phyloP scores from a whole-genome alignment of 2,329 filamentous ascomycete species.

The Talaromyces sp. region DNA sequence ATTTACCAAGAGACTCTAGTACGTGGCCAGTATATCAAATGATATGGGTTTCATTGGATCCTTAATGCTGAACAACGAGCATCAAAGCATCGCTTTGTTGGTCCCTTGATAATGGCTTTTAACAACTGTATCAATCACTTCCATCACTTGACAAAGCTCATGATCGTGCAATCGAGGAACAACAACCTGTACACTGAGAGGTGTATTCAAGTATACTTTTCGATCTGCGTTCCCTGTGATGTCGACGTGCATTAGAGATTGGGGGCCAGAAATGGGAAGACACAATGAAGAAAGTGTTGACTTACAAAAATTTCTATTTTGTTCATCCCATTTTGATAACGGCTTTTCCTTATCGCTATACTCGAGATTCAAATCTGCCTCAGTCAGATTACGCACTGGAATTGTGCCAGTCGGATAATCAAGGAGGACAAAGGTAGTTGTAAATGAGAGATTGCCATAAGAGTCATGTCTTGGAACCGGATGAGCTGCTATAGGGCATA shows the following conservation, averaged over 20 bases:
- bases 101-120: slow-evolving; percentile 1
- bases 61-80: neutral
- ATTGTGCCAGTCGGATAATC: slow-evolving; percentile 56
- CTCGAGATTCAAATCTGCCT: slow-evolving; percentile 42
- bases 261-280: neutral
- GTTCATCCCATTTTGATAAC: slow-evolving; percentile 53
- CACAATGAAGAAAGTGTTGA: slow-evolving; percentile 4
- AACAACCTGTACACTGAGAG: slow-evolving; percentile 53
- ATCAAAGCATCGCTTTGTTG: slow-evolving; percentile 2
- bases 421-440: slow-evolving; percentile 54
- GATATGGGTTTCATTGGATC: neutral
- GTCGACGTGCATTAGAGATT: slow-evolving; percentile 23
- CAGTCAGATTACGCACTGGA: slow-evolving; percentile 47
- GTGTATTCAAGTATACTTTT: slow-evolving; percentile 48
- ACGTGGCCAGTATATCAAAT: neutral
- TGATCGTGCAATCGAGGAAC: slow-evolving; percentile 51
- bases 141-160: slow-evolving; percentile 49
- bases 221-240: slow-evolving; percentile 46
- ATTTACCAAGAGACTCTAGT: neutral
- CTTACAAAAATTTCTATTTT: slow-evolving; percentile 54
- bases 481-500: slow-evolving; percentile 60
- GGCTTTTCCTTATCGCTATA: slow-evolving; percentile 40
- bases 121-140: slow-evolving; percentile 41
- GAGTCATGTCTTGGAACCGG: slow-evolving; percentile 56
- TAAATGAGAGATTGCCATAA: slow-evolving; percentile 59